phyloP scores from a whole-genome alignment of 345 rosid species.

The Hypericum androsaemum region DNA sequence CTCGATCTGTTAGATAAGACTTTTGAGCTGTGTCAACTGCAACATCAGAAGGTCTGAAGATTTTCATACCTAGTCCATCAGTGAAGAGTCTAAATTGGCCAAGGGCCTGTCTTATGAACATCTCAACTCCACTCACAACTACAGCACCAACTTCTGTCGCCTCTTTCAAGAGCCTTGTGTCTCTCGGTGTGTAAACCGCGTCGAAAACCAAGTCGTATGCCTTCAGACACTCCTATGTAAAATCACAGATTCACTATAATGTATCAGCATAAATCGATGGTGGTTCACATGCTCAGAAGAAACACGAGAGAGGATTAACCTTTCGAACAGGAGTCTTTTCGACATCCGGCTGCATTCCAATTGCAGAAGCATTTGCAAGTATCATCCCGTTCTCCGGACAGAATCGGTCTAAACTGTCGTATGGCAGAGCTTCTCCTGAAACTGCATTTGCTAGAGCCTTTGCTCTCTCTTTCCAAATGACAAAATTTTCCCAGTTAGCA shows the following conservation, averaged over 20 bases:
- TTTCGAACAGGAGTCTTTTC: constrained; percentile 18
- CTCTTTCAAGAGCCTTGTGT: constrained; percentile 23
- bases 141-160: constrained; percentile 23
- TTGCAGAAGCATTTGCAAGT: constrained; percentile 24
- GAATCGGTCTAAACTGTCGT: constrained; percentile 13
- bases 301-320: constrained; percentile 14
- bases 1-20: too few relatives aligned
- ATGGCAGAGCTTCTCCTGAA: constrained; percentile 29
- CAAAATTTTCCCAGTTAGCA: background rate
- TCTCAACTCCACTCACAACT: constrained; percentile 27
- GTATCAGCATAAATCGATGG: too few relatives aligned
- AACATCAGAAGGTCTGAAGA: background rate
- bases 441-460: constrained; percentile 20
- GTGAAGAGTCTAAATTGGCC: constrained; percentile 28
- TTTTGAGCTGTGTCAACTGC: background rate
- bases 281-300: background rate
- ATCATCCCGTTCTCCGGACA: constrained; percentile 20
- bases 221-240: constrained; percentile 18
- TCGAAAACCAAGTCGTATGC: constrained; percentile 27
- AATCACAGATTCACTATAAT: too few relatives aligned
- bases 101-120: constrained; percentile 28
- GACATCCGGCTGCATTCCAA: constrained; percentile 25
- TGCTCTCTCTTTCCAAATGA: constrained; percentile 17
- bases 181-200: constrained; percentile 25
- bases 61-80: constrained; percentile 19